Conservation (phyloP, 2,329 filamentous ascomycete genomes). For the Iodosphaeria phyllophila region DNA sequence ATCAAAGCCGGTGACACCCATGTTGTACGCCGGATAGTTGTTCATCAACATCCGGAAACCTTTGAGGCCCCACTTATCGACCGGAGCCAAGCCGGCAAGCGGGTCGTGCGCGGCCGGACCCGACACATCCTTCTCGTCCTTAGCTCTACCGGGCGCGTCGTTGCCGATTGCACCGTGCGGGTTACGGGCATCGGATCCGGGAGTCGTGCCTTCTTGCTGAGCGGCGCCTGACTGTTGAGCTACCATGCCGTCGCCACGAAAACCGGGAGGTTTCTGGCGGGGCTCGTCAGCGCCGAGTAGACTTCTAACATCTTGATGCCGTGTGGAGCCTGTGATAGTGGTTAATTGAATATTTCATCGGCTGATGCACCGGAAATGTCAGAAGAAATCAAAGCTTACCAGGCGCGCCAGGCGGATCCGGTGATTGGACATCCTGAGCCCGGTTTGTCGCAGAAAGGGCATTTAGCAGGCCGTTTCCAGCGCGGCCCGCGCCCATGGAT, state of each 20-base stretch:
- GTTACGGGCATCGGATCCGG: conserved; percentile 18
- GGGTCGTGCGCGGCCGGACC: conserved; percentile 32
- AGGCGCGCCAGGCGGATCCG: conserved; percentile 20
- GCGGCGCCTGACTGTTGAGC: conserved; percentile 16
- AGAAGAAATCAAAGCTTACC: conserved; percentile 13
- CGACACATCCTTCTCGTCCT: conserved; percentile 22
- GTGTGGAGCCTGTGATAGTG: conserved; percentile 15
- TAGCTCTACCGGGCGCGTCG: conserved; percentile 20
- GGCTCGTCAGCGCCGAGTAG: conserved; percentile 21
- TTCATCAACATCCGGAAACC: conserved; percentile 44
- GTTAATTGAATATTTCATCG: neutral
- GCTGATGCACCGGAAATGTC: neutral
- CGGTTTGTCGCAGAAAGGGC: conserved; percentile 41
- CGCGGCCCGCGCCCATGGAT: too few species aligned
- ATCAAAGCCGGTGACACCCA: conserved; percentile 40
- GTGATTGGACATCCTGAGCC: conserved; percentile 27
- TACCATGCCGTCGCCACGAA: conserved; percentile 22
- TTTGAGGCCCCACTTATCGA: conserved; percentile 47
- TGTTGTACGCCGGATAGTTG: conserved; percentile 43
- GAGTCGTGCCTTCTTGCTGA: conserved; percentile 16
- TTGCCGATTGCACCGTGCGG: conserved; percentile 28
- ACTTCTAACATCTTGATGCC: conserved; percentile 24
- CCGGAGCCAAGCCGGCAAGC: conserved; percentile 38
- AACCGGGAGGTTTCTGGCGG: conserved; percentile 23
- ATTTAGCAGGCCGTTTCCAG: conserved; percentile 42